Evolutionary conservation across 2,329 filamentous ascomycete genomes (phyloP).

Genomic region (Colletotrichum aenigma): DNA sequence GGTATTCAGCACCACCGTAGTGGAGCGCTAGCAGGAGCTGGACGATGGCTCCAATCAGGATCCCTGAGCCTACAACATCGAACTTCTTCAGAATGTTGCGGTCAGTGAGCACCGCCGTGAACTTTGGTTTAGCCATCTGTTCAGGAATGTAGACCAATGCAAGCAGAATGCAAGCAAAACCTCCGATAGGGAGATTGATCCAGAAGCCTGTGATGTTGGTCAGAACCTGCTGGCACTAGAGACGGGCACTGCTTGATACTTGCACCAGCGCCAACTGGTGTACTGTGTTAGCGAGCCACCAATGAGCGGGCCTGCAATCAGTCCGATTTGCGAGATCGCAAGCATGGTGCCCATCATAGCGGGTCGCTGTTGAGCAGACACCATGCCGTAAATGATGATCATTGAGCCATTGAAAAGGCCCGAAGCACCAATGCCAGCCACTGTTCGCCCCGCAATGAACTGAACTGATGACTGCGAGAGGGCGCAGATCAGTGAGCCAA

Average conservation of each 20-base stretch:
- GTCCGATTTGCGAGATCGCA: constrained; percentile 42
- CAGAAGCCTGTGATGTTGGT: constrained; percentile 38
- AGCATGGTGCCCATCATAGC: constrained; percentile 34
- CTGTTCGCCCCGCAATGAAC: constrained; percentile 53
- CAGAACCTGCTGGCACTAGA: not conserved
- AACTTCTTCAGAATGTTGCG: constrained; percentile 34
- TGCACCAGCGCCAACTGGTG: constrained; percentile 40
- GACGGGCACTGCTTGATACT: constrained; percentile 2
- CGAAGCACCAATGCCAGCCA: constrained; percentile 50
- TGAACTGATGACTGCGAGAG: constrained; percentile 44
- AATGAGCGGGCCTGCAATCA: constrained; percentile 45
- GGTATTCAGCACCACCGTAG: constrained; percentile 41
- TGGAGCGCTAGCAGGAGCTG: constrained; percentile 49
- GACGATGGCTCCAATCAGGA: constrained; percentile 44
- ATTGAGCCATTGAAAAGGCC: constrained; percentile 43
- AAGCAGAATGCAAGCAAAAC: constrained; percentile 34
- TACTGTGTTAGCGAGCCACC: constrained; percentile 29
- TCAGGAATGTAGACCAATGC: constrained; percentile 40
- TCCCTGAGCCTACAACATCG: constrained; percentile 43
- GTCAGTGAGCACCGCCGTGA: constrained; percentile 30
- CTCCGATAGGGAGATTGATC: constrained; percentile 50
- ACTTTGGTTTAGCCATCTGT: constrained; percentile 30
- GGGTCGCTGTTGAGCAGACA: constrained; percentile 29
- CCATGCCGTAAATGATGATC: constrained; percentile 33
- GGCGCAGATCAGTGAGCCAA: constrained; percentile 53